Evolutionary conservation across 2,329 filamentous ascomycete species (phyloP), one percentile per base, ranked within the genome.

Genomic region (Zalaria sp.): DNA sequence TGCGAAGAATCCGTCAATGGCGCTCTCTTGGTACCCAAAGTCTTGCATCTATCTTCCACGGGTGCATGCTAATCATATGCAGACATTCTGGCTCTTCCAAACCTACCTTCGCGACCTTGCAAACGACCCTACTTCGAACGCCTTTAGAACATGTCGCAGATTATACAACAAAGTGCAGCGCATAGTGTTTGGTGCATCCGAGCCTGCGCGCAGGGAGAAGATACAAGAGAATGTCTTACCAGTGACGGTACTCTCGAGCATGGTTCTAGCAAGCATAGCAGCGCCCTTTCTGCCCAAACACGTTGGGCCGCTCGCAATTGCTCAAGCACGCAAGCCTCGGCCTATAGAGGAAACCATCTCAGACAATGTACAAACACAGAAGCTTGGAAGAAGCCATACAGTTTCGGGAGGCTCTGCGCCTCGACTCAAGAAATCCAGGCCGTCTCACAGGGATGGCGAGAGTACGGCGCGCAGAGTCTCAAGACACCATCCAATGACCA

Each of bases 51-150:
- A 49, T 54, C 43, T 52, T 39, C 34, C 29, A 40, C 36, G 7
- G 42, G 27, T 44, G 9, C 27, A 5, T 29, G 32, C 9, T 18
- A 28, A 5, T 34, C 18, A 25, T 11, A 26, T 35, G 6, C 37
- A 91, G 84, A 89, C 84, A 31, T 91, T 91, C 62, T 91, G 84
- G 84, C 73, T 91, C 40, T 87, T 91, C 61, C 84, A 91, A 64
- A 89, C 83, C 4, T 88, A 91, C 57, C 75, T 91, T 27, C 81
- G 84, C 67, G 85, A 91, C 58, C 75, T 91, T 47, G 75, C 82
- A 42, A 68, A 72, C 54, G 83, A 81, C 44, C 84, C 84, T 2
- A 80, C 82, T 57, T 80, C 81, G 46, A 75, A 79, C 53, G 73
- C 81, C 39, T 91, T 91, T 64, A 80, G 83, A 63, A 89, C 82